Conservation (phyloP, 1,284 basidiomycete species). For the Ustilago hordei region DNA sequence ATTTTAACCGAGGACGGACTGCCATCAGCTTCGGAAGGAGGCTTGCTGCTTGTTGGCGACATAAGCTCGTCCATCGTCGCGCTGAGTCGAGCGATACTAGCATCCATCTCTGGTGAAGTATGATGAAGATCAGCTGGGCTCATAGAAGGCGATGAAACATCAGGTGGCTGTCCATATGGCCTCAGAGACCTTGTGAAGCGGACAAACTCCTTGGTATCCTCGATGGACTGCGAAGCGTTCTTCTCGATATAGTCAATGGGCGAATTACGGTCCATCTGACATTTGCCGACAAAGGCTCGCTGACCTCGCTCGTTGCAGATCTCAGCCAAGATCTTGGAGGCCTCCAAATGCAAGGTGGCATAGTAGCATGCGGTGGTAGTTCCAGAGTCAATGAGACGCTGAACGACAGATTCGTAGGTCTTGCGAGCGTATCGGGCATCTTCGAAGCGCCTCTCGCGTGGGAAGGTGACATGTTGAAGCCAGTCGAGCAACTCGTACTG, state of each 20-base stretch:
- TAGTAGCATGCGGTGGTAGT: slow-evolving; percentile 96
- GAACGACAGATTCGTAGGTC: slow-evolving; percentile 81
- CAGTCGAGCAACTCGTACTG: slow-evolving; percentile 85
- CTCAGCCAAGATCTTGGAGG: slow-evolving; percentile 84
- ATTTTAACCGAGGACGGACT: slow-evolving; percentile 39
- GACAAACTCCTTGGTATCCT: slow-evolving; percentile 64
- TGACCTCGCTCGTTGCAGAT: slow-evolving; percentile 81
- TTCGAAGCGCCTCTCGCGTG: slow-evolving; percentile 84
- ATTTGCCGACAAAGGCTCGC: slow-evolving; percentile 88
- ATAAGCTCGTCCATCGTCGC: slow-evolving; percentile 62
- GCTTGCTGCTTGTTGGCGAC: slow-evolving; percentile 41
- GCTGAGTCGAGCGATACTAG: slow-evolving; percentile 58
- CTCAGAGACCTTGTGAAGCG: slow-evolving; percentile 49
- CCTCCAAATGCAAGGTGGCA: slow-evolving; percentile 83
- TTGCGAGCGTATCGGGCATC: slow-evolving; percentile 79
- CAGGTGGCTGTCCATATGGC: slow-evolving; percentile 46
- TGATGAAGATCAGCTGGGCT: slow-evolving; percentile 41
- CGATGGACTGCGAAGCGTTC: slow-evolving; percentile 57
- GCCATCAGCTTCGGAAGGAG: slow-evolving; percentile 40
- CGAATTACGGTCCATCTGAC: slow-evolving; percentile 88
- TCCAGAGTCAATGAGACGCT: slow-evolving; percentile 76
- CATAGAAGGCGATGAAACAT: slow-evolving; percentile 48
- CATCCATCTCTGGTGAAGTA: slow-evolving; percentile 58
- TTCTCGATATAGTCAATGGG: slow-evolving; percentile 80
- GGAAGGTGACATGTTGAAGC: slow-evolving; percentile 88